Evolutionary conservation across 164 flowering plant genomes (phyloP), one percentile per base, ranked within the genome.

Genomic region (Santalum album): DNA sequence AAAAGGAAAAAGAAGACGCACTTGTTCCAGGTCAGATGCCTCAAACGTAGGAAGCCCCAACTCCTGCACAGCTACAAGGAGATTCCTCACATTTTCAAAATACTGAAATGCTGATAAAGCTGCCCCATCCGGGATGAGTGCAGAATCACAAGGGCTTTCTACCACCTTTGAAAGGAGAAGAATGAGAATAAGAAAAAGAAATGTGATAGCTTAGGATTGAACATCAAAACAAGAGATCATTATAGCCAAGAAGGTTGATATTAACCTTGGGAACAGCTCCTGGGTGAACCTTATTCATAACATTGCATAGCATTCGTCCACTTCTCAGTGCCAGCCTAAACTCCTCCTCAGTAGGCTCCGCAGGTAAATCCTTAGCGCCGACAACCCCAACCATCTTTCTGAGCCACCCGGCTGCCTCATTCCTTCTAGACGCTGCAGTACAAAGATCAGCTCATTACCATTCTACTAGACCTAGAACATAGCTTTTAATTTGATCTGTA

Each of bases 21-120:
- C 99, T 76, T 90, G 92, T 61, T 87, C 96, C 7, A 94, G 75
- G 80, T 94, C 99, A 62, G 99, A 94, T 25, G 87, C 95, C 72
- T 94, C 99, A 72, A 94, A 94, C 15, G 79, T 75, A 19, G 99
- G 99, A 70, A 94, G 67, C 40, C 95, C 90, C 74, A 90, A 32
- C 58, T 86, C 92, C 69, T 87, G 81, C 55, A 69, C 74, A 25
- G 95, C 90, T 12, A 82, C 95, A 25, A 87, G 83, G 64, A 87
- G 90, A 53, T 94, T 94, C 67, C 97, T 84, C 51, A 87, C 95
- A 62, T 94, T 94, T 62, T 94, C 99, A 67, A 94, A 94, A 62
- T 90, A 94, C 69, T 94, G 99, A 68, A 65, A 94, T 15, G 94
- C 97, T 0, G 96, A 82, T 56, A 94, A 72, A 57, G 99, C 96